Evolutionary conservation across 768 basidiomycete species (phyloP).

Genomic region (Lentinula lateritia): DNA sequence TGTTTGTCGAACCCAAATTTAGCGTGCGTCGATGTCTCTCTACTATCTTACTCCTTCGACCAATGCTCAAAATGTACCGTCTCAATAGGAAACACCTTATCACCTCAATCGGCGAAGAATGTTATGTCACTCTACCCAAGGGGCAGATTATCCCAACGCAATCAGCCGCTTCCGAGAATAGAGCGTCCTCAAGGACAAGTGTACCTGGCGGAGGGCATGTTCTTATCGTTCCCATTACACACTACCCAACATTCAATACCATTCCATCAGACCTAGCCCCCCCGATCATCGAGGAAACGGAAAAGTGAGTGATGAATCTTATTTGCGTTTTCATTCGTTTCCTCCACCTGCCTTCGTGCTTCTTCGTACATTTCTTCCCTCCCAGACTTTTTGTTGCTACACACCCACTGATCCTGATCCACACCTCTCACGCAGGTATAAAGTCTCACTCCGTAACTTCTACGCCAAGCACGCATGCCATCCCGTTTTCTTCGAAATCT

Average conservation of each 20-base stretch:
- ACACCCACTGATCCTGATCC: background rate
- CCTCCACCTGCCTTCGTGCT: background rate
- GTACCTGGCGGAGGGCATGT: constrained; percentile 97
- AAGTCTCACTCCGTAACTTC: constrained; percentile 63
- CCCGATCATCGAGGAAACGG: constrained; percentile 77
- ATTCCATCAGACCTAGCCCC: constrained; percentile 74
- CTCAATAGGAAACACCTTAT: constrained; percentile 83
- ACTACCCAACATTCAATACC: constrained; percentile 82
- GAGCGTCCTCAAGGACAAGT: constrained; percentile 18
- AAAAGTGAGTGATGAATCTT: constrained; percentile 41
- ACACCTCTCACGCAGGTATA: constrained; percentile 48
- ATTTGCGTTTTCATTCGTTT: background rate
- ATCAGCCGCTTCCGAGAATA: constrained; percentile 34
- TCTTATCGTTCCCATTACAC: constrained; percentile 88
- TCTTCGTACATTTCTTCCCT: background rate
- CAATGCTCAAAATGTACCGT: constrained; percentile 7
- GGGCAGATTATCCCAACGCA: constrained; percentile 90
- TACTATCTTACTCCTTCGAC: background rate
- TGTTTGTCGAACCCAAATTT: constrained; percentile 92
- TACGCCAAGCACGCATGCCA: constrained; percentile 66
- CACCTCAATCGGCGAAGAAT: constrained; percentile 88
- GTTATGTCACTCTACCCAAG: constrained; percentile 94
- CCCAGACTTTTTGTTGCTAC: background rate
- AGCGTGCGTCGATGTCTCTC: constrained; percentile 42
- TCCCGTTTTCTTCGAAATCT: constrained; percentile 84